A percentile compares a stretch with the other conserved stretches of the same genome.
phyloP scores from a whole-genome alignment of 1,139 yeast genomes.

The Candida tunisiensis region DNA sequence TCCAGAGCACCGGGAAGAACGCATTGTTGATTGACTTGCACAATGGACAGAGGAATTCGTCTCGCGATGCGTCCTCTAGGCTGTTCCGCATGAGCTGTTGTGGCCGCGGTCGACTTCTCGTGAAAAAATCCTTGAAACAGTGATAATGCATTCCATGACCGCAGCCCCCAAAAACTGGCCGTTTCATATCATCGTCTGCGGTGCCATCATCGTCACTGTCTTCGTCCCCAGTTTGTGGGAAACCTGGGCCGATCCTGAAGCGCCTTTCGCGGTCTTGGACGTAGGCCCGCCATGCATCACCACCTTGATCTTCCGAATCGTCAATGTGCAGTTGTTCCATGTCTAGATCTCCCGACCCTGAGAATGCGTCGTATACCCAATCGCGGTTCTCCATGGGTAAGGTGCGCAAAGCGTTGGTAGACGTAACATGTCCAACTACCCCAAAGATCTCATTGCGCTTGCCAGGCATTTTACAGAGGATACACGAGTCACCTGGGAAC shows the following conservation, averaged over 20 bases:
- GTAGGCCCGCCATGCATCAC: constrained; percentile 23
- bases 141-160: constrained; percentile 88
- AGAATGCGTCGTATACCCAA: constrained; percentile 52
- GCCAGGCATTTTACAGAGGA: constrained; percentile 75
- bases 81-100: constrained; percentile 65
- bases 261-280: constrained; percentile 20
- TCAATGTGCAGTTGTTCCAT: constrained; percentile 10
- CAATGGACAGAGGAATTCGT: constrained; percentile 76
- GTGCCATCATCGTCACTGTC: too few relatives aligned
- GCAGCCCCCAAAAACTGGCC: constrained; percentile 60
- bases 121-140: constrained; percentile 53
- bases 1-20: constrained; percentile 56
- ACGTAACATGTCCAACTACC: constrained; percentile 41
- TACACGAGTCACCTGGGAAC: constrained; percentile 70
- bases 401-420: constrained; percentile 42
- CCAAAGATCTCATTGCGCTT: constrained; percentile 63
- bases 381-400: constrained; percentile 35
- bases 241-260: constrained; percentile 54
- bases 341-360: constrained; percentile 37
- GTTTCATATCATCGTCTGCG: constrained; percentile 6
- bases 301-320: constrained; percentile 16
- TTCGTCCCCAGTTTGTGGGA: constrained; percentile 24
- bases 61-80: constrained; percentile 56
- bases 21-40: constrained; percentile 79
- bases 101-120: constrained; percentile 35